Percentiles rank a stretch among this genome's conserved stretches.
phyloP scores from a whole-genome alignment of 768 basidiomycete species.

The Podaxis carcinomalis region DNA sequence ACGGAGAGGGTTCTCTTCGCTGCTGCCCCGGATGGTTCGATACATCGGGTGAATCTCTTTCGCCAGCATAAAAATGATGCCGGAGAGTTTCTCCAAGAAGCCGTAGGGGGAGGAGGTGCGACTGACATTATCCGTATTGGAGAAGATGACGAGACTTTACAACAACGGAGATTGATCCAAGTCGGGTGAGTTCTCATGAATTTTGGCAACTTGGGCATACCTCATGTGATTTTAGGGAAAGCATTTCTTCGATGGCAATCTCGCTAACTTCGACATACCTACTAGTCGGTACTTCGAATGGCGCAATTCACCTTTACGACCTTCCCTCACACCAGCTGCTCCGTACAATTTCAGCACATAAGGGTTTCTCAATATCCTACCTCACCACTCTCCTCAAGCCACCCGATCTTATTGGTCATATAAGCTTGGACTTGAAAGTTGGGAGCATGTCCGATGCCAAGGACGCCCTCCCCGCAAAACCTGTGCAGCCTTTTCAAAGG shows the following conservation, averaged over 20 bases:
- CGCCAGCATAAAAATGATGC: constrained; percentile 51
- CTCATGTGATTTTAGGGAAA: constrained; percentile 45
- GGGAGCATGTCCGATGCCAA: constrained; percentile 38
- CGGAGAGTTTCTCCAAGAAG: constrained; percentile 54
- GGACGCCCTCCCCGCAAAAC: constrained; percentile 62
- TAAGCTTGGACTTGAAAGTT: constrained; percentile 47
- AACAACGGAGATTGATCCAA: constrained; percentile 61
- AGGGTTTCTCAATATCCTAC: constrained; percentile 64
- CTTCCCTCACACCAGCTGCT: constrained; percentile 87
- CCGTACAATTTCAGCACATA: constrained; percentile 73
- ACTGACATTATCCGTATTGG: constrained; percentile 70
- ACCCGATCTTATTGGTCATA: constrained; percentile 79
- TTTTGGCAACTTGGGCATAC: not conserved
- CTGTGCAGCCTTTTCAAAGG: constrained; percentile 68
- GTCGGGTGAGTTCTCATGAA: constrained; percentile 46
- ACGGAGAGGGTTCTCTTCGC: constrained; percentile 89
- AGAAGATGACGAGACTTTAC: constrained; percentile 43
- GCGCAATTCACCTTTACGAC: constrained; percentile 78
- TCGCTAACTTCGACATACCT: constrained; percentile 77
- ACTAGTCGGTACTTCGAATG: constrained; percentile 74
- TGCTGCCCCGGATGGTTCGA: constrained; percentile 66
- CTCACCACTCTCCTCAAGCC: constrained; percentile 82
- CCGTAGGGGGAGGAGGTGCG: constrained; percentile 70
- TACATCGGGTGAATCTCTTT: constrained; percentile 81
- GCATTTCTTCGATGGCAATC: constrained; percentile 67